Evolutionary conservation across 2,329 filamentous ascomycete species (phyloP), one percentile per base, ranked within the genome.

Genomic region (Sporothrix brunneoviolacea): DNA sequence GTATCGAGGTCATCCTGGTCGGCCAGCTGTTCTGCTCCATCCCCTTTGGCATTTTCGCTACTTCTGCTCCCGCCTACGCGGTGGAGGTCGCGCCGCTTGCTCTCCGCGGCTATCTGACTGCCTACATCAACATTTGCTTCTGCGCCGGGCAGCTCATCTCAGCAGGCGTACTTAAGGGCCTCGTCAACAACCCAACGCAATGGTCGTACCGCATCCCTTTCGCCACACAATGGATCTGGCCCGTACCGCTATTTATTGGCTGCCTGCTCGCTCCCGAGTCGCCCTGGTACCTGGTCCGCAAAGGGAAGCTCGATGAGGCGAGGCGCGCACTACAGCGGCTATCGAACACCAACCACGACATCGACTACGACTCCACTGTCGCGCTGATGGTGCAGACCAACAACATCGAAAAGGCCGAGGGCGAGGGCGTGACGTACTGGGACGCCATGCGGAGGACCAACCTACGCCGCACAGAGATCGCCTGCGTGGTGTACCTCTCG

Each of bases 351-450:
- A 32, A 30, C 19, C 16, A 42, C 16, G 84, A 81, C 0, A n/a
- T n/a, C n/a, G 77, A 86, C 51, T 90, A 91, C 59, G 79, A 93
- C 60, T 36, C 42, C 30, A 32, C 42, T 5, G 21, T 45, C 15
- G 30, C 42, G 6, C 19, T 45, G 12, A 45, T 50, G 22, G 50
- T 71, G 30, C 68, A 74, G 46, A 72, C 70, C 9, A 61, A 76
- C 2, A 73, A 77, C 58, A 81, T 83, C 59, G 65, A 74, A 24
- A 73, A 81, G 57, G 83, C 80, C 0, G 76, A 81, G 52, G 68
- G 73, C 50, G 30, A n/a, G 24, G 72, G 72, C 2, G 65, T 65
- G 12, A 62, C 57, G 1, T 74, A 75, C 53, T 55, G 58, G 49
- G 73, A 77, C 55, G 72, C 68, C 53, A 77, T 78, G 67, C 62